Evolutionary conservation across 2,329 filamentous ascomycete species (phyloP), one percentile per base, ranked within the genome.

Genomic region (Xylariaceae sp.): DNA sequence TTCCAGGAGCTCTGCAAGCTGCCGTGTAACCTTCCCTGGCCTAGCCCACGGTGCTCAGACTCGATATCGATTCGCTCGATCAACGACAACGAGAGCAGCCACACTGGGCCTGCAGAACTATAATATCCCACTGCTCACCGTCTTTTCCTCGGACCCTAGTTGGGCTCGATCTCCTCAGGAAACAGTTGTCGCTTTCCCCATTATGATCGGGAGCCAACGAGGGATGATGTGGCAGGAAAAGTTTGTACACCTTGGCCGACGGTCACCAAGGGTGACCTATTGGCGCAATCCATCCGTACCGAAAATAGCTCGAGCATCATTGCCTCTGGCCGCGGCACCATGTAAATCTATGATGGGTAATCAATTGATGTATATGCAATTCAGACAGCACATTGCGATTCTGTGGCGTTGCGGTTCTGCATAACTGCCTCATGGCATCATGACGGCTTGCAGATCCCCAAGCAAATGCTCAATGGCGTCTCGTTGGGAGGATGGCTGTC

Each of bases 181-280:
- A n/a, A n/a, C n/a, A n/a, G n/a, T n/a, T n/a, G n/a, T n/a, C n/a
- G n/a, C n/a, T n/a, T n/a, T n/a, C n/a, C n/a, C n/a, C n/a, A n/a
- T n/a, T n/a, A n/a, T n/a, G n/a, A n/a, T n/a, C n/a, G n/a, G n/a
- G n/a, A 47, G 52, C 47, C 43, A 46, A 55, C 46, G 21, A 40
- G 18, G 9, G 34, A 43, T 46, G 42, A 31, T 34, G 30, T 46
- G 43, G 36, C 46, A 41, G 28, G 26, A 34, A 34, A 24, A 39
- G 19, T 46, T 38, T 41, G 45, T 39, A 36, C 39, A 43, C 44
- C 48, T 43, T 36, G 42, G 45, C 26, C 50, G 43, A 11, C 47
- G 50, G 46, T 43, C 41, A 40, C 43, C 40, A 50, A 40, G 49
- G 51, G 43, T 40, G 19, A 29, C 31, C 47, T 36, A 51, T 51